Base-by-base conservation (phyloP, 2,329 filamentous ascomycete genomes). In the Ascochyta fabae region DNA sequence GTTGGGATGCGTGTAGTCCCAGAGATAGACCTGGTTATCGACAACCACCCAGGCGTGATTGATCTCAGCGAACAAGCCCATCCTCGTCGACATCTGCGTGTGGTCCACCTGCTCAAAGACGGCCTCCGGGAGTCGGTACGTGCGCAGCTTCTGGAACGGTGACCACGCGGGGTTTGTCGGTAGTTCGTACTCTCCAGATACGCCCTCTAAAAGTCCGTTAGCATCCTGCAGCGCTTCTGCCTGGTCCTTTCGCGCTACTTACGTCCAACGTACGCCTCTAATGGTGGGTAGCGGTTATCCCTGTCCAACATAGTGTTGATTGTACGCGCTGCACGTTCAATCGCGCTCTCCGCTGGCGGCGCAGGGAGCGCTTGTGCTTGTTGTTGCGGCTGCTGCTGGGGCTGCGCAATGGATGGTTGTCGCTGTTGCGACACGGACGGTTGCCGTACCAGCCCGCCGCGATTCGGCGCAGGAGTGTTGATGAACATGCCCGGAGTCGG, bases 11-110 rank as follows among this genome's bases (percentile, higher is more conserved):
- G 92, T 96, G 75, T 97, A 99, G 77, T 99, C 94, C 96, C 96
- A 99, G 15, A 99, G 83, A 73, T 97, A 99, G 40, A 99, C 82
- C 59, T 91, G 91, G 78, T 96, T 97, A 79, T 99, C 95, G 72
- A 99, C 95, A 23, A 91, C 87, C 51, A 96, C 90, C 90, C 93
- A 99, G 27, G 94, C 95, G 76, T 98, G 92, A 69, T 94, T 93
- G 69, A 99, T 84, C 76, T 96, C 91, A 16, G 95, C 91, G 75
- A 99, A 98, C 31, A 99, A 81, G 9, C 96, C 96, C 90, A 99
- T 96, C 69, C 87, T 86, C n/a, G 93, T 96, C 56, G 89, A 88
- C 23, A 97, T 87, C 71, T 96, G 88, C 54, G 91, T 90, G 47
- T 86, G 83, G 67, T 99, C 96, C 75, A 96, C 94, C 72, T 96